Evolutionary conservation across 2,329 filamentous ascomycete genomes (phyloP).

Genomic region (Clonostachys chloroleuca): DNA sequence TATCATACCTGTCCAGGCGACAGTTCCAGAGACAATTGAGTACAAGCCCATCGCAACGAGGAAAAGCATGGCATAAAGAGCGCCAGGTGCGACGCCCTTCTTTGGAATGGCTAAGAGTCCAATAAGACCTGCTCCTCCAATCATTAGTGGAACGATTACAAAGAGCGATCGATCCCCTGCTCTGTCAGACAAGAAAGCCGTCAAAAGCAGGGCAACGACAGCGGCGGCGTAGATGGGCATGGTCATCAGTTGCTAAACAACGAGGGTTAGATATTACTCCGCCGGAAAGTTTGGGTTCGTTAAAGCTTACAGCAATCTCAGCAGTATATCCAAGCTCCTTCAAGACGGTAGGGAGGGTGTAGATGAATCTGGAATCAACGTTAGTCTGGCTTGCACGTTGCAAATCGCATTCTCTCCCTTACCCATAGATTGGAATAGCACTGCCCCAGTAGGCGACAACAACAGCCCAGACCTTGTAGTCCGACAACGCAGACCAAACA

Average conservation of each 20-base stretch:
- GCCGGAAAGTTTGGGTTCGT: too few species aligned
- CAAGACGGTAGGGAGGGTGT: slow-evolving; percentile 28
- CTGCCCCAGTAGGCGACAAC: slow-evolving; percentile 30
- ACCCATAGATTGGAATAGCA: slow-evolving; percentile 6
- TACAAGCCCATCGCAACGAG: slow-evolving; percentile 14
- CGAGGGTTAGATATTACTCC: background rate
- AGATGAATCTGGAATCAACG: slow-evolving; percentile 21
- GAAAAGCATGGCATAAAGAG: slow-evolving; percentile 18
- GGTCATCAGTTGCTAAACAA: slow-evolving; percentile 10
- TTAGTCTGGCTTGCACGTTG: slow-evolving; percentile 4
- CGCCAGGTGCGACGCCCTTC: slow-evolving; percentile 8
- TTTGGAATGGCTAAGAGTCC: slow-evolving; percentile 7
- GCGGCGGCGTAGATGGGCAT: slow-evolving; percentile 2
- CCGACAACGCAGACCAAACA: slow-evolving; percentile 19
- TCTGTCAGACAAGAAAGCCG: slow-evolving; percentile 5
- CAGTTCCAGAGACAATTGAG: slow-evolving; percentile 14
- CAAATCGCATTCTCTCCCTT: background rate
- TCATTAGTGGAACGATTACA: slow-evolving; percentile 4
- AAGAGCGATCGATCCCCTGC: slow-evolving; percentile 3
- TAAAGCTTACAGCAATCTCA: slow-evolving; percentile 5
- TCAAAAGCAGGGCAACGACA: slow-evolving; percentile 1
- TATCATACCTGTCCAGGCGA: slow-evolving; percentile 5
- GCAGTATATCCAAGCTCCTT: slow-evolving; percentile 29
- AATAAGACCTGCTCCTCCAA: slow-evolving; percentile 4
- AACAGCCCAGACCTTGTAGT: slow-evolving; percentile 33